Base-by-base conservation (phyloP, 1,284 basidiomycete species). In the Mycena sp. region DNA sequence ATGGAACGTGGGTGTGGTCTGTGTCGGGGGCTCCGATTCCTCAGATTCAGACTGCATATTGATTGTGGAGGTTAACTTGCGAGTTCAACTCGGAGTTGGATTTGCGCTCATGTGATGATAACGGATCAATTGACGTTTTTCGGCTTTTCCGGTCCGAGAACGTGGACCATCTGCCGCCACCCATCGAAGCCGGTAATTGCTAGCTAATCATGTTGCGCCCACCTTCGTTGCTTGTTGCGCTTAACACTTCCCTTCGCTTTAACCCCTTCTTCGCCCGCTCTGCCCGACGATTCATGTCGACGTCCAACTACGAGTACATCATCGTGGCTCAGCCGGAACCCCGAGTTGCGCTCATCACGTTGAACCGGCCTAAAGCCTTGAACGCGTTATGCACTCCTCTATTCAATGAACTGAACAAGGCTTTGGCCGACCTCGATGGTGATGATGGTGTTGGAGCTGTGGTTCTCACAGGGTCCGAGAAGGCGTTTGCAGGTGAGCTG, bases 291-390 rank as follows among this genome's bases (percentile, higher is more conserved):
- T 75, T 83, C 71, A 86, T 86, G 85, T 86, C 85, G 46, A 78
- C 76, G 25, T 61, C 48, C 20, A 39, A 81, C 11, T 95, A 94
- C 83, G 86, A 90, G 75, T 87, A 92, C 81, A 94, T 97, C 81
- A 84, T 96, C 72, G 88, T 93, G 46, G 91, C 93, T 7, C 86
- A 86, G 67, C 94, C 95, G 9, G 87, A 91, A 70, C 88, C 91
- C 34, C 89, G 89, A 64, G 96, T 99, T 65, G 87, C 91, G 11
- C 92, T 98, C 76, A 91, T 99, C 81, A 96, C 95, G 18, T 89
- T 99, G 79, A 98, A 99, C 86, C 89, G 97, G 69, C 97, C 98
- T 63, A 98, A 98, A 80, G 96, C 96, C 34, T 88, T 99, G 77
- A 99, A 99, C 81, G 97, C 98, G 50, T 86, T 99, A 72, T 94